Conservation (phyloP, 805 yeast genomes). For the Metschnikowia drakensbergensis region DNA sequence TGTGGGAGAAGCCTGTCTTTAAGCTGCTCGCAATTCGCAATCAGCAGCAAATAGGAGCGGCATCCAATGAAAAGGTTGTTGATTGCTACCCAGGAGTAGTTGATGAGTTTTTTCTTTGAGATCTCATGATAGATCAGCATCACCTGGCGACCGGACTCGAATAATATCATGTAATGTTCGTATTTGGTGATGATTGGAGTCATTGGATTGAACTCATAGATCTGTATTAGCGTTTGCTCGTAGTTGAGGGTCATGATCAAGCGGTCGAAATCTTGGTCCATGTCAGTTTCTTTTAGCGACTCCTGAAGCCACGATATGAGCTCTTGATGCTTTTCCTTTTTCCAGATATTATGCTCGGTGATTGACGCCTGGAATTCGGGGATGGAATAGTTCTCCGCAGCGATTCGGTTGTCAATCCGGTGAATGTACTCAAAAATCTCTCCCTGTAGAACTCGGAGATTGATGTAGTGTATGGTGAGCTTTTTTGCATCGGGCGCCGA, state of each 20-base stretch:
- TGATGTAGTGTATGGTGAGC: constrained; percentile 7
- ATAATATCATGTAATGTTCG: constrained; percentile 8
- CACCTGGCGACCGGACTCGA: constrained; percentile 12
- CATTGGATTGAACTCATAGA: constrained; percentile 12
- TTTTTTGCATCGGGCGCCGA: neutral
- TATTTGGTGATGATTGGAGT: constrained; percentile 7
- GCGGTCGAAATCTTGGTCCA: constrained; percentile 3
- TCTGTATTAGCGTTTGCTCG: constrained; percentile 10
- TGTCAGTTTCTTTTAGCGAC: neutral
- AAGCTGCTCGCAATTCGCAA: constrained; percentile 3
- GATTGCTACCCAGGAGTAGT: constrained; percentile 18
- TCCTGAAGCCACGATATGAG: constrained; percentile 6
- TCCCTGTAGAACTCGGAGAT: constrained; percentile 9
- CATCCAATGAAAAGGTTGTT: constrained; percentile 14
- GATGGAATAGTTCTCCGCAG: neutral
- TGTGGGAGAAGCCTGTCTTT: neutral
- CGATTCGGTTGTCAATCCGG: constrained; percentile 6
- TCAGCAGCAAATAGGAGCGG: constrained; percentile 11
- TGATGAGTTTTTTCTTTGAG: constrained; percentile 6
- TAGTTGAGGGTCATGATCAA: constrained; percentile 11
- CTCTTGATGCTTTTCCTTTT: constrained; percentile 4
- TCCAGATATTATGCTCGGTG: constrained; percentile 7
- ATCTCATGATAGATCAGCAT: constrained; percentile 12
- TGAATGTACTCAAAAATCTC: constrained; percentile 8
- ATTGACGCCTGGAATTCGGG: neutral